Evolutionary conservation across 202 grass and related monocot species (phyloP), one percentile per base, ranked within the genome.

Genomic region (Saccharum hybrid): DNA sequence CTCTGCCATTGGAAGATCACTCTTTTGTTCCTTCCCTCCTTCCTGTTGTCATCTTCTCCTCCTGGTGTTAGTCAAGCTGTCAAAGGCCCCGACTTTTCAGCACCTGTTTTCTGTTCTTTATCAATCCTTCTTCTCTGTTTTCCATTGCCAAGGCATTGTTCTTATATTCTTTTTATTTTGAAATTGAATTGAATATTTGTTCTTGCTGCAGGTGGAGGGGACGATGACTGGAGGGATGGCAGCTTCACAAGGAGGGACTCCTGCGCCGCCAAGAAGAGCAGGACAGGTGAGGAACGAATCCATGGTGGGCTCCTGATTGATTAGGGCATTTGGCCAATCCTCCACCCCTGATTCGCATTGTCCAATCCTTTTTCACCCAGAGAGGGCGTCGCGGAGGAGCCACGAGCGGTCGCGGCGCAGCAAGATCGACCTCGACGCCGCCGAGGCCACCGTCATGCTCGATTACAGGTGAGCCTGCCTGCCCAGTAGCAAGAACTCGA

Each of bases 391-490:
- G 64, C 86, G 87, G 70, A 82, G 83, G 76, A 97, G 78, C 49
- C 87, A 91, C 52, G 88, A 91, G 68, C 86, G 81, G 78, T 89
- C 76, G 30, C 85, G 92, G 68, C 81, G 94, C 76, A 89, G 92
- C 79, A 97, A 97, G 90, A 97, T 97, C 69, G 94, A 97, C 82
- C 92, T 97, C 21, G 92, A 97, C 73, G 94, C 94, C 49, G 85
- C 88, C 38, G 94, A 97, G 86, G 94, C 92, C 61, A 97, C 94
- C 77, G 94, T 94, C 51, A 97, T 90, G 68, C 70, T 91, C 67
- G 90, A 97, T 82, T 91, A 93, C 71, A 92, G 90, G 94, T 94
- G 80, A 66, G 56, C 11, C 49, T 36, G n/a, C 9, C 43, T 45
- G 3, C 48, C 26, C 51, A 56, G 18, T 56, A 56, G 51, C 12